Conservation (phyloP, 768 basidiomycete genomes). For the Lentinula guzmanii region DNA sequence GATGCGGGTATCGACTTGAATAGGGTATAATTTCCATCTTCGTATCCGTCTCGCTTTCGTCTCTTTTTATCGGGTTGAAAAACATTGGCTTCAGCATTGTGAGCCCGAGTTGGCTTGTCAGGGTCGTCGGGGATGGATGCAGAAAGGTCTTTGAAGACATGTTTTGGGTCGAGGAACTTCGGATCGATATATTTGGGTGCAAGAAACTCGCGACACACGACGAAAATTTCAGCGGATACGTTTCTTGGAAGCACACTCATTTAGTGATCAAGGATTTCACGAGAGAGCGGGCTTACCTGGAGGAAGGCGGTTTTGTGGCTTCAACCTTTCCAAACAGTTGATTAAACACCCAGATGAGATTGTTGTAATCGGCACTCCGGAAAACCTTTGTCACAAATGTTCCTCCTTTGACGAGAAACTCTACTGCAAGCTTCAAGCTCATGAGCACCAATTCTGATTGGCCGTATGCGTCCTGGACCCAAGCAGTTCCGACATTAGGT, state of each 20-base stretch:
- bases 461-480: conserved; percentile 97
- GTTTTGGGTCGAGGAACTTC: conserved; percentile 94
- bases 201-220: conserved; percentile 91
- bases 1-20: conserved; percentile 68
- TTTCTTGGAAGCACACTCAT: conserved; percentile 49
- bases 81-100: conserved; percentile 80
- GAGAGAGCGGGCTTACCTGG: conserved; percentile 49
- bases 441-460: conserved; percentile 96
- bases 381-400: conserved; percentile 98
- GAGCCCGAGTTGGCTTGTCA: conserved; percentile 50
- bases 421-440: conserved; percentile 91
- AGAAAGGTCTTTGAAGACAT: conserved; percentile 92
- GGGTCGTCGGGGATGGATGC: conserved; percentile 34
- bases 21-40: conserved; percentile 87
- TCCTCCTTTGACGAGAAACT: conserved; percentile 89
- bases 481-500: conserved; percentile 98
- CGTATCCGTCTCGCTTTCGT: conserved; percentile 89
- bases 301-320: conserved; percentile 97
- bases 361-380: conserved; percentile 97
- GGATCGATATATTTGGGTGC: conserved; percentile 96
- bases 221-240: conserved; percentile 99
- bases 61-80: conserved; percentile 98
- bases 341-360: conserved; percentile 96
- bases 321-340: conserved; percentile 96
- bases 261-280: conserved; percentile 1